Evolutionary conservation across 257 asterid genomes (phyloP).

Genomic region (Asclepias syriaca): DNA sequence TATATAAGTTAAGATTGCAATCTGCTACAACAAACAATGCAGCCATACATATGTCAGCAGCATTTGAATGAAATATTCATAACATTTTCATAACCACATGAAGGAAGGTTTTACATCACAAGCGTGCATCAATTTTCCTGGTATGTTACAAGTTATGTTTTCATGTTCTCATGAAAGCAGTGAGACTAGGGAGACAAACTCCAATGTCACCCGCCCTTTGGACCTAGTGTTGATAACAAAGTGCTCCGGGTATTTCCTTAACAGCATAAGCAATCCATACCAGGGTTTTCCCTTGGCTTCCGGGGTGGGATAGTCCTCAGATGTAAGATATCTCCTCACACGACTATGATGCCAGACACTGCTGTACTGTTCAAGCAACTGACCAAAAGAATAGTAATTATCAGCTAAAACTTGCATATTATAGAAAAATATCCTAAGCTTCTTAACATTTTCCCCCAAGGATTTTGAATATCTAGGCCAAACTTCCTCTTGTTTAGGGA

Average conservation of each 20-base stretch:
- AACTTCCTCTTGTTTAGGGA: background rate
- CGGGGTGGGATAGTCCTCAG: constrained; percentile 58
- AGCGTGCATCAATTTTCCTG: background rate
- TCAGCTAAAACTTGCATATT: constrained; percentile 1
- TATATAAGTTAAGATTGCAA: background rate
- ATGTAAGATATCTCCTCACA: constrained; percentile 73
- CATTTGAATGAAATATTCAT: background rate
- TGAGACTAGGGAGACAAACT: constrained; percentile 90
- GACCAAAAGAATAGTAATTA: constrained; percentile 17
- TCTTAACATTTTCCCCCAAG: background rate
- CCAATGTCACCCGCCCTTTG: constrained; percentile 62
- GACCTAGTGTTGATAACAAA: constrained; percentile 88
- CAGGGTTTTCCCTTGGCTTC: constrained; percentile 86
- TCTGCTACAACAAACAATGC: background rate
- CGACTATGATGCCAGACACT: constrained; percentile 85
- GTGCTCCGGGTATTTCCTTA: constrained; percentile 87
- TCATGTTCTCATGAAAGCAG: constrained; percentile 46
- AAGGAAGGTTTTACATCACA: background rate
- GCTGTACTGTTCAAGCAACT: constrained; percentile 72
- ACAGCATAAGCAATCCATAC: constrained; percentile 78
- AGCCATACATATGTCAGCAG: constrained; percentile 3
- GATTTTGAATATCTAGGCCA: background rate
- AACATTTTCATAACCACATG: background rate
- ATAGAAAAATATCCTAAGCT: background rate
- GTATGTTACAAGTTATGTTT: constrained; percentile 6